Base-by-base conservation (phyloP, 208 protist species). In the Acanthamoeba lenticulata region DNA sequence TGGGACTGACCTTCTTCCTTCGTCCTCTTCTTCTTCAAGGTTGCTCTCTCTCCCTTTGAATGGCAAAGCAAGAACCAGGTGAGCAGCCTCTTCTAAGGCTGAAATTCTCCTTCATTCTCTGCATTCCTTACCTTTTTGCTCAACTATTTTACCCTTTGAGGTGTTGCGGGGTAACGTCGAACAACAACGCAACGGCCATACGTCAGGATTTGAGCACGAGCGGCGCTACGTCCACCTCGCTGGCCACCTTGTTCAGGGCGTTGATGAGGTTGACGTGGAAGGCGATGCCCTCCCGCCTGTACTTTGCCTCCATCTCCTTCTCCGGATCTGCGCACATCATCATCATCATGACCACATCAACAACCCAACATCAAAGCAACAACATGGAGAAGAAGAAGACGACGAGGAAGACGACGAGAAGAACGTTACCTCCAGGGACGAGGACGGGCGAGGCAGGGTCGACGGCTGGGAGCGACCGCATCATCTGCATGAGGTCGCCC, bases 401-500 rank as follows among this genome's bases (percentile, higher is more conserved):
- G n/a, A n/a, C n/a, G n/a, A n/a, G n/a, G n/a, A n/a, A n/a, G n/a
- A 57, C 7, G 15, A 21, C 19, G 15, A 57, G 15, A 21, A 21
- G 7, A 3, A 21, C 52, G 24, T 9, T 40, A 81, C 72, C 72
- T 89, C 81, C 81, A 27, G 81, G 81, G 5, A 65, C 81, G 21
- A 89, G 52, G 21, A 89, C 81, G 27, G 81, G 81, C 24, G 36
- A 27, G 32, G 6, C 81, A 27, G 44, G 44, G 21, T 89, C 47
- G 13, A 89, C 81, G 15, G 81, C 4, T 7, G 81, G 81, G 32
- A 89, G 49, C 1, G 44, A 44, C 13, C 81, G 24, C 81, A 89
- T 89, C 38, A 65, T 40, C n/a, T 62, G 81, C 81, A 89, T 89
- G 34, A 89, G 52, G 32, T 55, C 81, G 81, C 47, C 21, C 47